Evolutionary conservation across 2,329 filamentous ascomycete genomes (phyloP), one percentile per base, ranked within the genome.

Genomic region (Fusarium globosum): DNA sequence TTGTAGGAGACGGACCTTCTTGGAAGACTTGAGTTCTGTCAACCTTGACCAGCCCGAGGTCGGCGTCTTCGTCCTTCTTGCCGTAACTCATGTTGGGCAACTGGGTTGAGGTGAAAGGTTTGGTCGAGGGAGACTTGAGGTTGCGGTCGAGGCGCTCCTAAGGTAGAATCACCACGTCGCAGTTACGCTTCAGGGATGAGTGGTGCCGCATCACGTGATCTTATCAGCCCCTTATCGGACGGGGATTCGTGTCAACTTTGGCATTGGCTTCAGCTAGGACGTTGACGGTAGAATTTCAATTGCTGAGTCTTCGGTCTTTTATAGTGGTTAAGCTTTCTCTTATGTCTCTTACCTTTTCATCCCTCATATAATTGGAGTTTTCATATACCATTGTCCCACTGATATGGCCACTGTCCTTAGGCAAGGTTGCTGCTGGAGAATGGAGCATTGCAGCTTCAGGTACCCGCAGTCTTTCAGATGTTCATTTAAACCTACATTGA

Each of bases 21-120:
- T 98, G 96, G 84, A 98, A 98, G 76, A 99, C 96, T 79, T 96
- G 95, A 65, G 96, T 98, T 81, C 97, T 93, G 87, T 99, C 96
- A 80, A 98, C 94, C 89, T 96, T 97, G 88, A 98, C 93, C 87
- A 98, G 90, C 82, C 93, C 92, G 83, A 92, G 90, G 83, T 98
- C 96, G 82, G 92, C 94, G 88, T 99, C 96, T 89, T 98, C 96
- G 85, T 99, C 96, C 89, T 97, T 98, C 88, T 99, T 99, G 88
- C 96, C 92, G 90, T 96, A 97, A 86, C 93, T 96, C 95, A 97
- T 97, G 81, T 78, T 91, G 86, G 85, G 85, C 84, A 80, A 79
- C 78, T 79, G 77, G 78, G 77, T 79, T 75, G 76, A 72, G 73
- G 74, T 64, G 26, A 66, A 49, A 63, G 76, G 74, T 76, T 75